Conservation (phyloP, 1,139 yeast genomes). For the Nadsonia starkeyi-henricii region DNA sequence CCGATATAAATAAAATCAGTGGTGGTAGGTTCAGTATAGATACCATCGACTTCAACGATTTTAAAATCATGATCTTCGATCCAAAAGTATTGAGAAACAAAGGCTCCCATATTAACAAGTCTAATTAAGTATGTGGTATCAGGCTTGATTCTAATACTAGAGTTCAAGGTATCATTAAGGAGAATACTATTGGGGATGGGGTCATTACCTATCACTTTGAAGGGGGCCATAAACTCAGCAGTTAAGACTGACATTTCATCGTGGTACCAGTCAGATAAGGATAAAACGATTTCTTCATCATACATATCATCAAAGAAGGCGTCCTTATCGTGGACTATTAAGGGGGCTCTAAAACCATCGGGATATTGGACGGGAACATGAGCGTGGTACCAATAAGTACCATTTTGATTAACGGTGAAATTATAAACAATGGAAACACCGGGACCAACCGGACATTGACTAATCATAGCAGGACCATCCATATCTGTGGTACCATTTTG, state of each 20-base stretch:
- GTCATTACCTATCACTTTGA: constrained; percentile 93
- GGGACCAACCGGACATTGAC: constrained; percentile 80
- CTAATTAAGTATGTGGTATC: constrained; percentile 69
- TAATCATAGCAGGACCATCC: constrained; percentile 83
- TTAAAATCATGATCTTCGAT: constrained; percentile 75
- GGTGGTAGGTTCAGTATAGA: constrained; percentile 50
- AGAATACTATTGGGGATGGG: constrained; percentile 76
- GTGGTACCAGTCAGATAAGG: constrained; percentile 81
- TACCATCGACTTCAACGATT: constrained; percentile 75
- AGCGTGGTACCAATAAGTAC: constrained; percentile 93
- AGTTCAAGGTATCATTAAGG: constrained; percentile 64
- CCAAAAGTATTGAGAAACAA: constrained; percentile 72
- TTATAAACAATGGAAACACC: constrained; percentile 56
- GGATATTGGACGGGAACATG: constrained; percentile 78
- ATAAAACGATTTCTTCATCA: constrained; percentile 61
- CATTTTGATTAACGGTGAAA: constrained; percentile 76
- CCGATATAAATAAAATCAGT: constrained; percentile 51
- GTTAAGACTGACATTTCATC: constrained; percentile 38
- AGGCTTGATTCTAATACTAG: constrained; percentile 60
- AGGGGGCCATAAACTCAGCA: constrained; percentile 42
- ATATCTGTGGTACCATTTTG: constrained; percentile 56
- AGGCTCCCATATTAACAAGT: constrained; percentile 71
- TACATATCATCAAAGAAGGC: constrained; percentile 38
- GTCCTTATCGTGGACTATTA: constrained; percentile 50
- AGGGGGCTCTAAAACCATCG: constrained; percentile 78